Evolutionary conservation across 441 rosid species (phyloP).

Genomic region (Arabidopsis lyrata): DNA sequence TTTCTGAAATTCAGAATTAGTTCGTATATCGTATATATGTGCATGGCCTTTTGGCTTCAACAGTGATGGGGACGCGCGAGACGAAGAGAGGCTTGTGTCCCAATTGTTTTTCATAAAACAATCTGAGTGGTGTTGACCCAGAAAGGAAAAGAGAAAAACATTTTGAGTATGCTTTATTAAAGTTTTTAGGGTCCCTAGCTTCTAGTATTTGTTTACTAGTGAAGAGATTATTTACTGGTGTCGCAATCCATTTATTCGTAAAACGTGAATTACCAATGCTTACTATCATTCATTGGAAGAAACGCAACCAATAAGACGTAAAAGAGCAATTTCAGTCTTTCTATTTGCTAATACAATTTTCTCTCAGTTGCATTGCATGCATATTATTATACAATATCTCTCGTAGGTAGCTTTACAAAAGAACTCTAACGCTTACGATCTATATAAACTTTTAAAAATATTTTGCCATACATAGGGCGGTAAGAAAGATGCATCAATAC

Average conservation of each 20-base stretch:
- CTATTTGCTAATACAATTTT: conserved; percentile 15
- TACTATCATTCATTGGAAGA: conserved; percentile 2
- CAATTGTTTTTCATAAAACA: conserved; percentile 26
- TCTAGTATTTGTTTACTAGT: conserved; percentile 28
- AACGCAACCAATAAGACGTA: conserved; percentile 32
- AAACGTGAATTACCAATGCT: conserved; percentile 31
- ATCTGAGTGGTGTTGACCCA: neutral
- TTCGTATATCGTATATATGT: neutral
- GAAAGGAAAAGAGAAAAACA: conserved; percentile 9
- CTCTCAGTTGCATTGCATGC: neutral
- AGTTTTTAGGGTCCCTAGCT: conserved; percentile 25
- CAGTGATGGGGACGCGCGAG: conserved; percentile 47
- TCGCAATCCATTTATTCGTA: conserved; percentile 36
- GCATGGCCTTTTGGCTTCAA: conserved; percentile 42
- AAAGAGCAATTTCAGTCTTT: conserved; percentile 6
- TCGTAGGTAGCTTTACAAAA: conserved; percentile 8
- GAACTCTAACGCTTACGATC: neutral
- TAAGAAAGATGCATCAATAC: neutral
- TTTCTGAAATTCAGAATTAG: no score
- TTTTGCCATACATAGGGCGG: neutral
- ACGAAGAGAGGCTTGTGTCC: conserved; percentile 46
- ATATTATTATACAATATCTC: neutral
- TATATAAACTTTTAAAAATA: neutral
- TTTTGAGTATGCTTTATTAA: conserved; percentile 22
- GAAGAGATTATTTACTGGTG: conserved; percentile 30